Base-by-base conservation (phyloP, 2,329 filamentous ascomycete species). In the Pseudocercospora eumusae region DNA sequence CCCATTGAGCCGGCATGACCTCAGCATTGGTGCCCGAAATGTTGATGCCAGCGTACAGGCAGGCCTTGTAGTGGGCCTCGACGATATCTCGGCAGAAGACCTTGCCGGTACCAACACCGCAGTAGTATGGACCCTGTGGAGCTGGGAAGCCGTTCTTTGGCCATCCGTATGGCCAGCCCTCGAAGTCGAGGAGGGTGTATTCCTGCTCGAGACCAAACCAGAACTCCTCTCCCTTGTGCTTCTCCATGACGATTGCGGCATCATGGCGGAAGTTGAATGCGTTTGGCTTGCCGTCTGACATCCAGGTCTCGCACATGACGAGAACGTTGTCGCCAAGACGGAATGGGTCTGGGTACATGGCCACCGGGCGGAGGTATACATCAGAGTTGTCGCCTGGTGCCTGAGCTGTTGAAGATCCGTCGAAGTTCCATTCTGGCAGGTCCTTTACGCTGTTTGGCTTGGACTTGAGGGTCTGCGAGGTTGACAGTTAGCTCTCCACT, bases 161-260 rank as follows among this genome's bases (percentile, higher is more conserved):
- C 91, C 92, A 96, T 81, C 95, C 95, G 75, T 92, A 97, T 59
- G 95, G 95, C 81, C 92, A 89, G 79, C 92, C 90, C 71, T 88
- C 86, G 70, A 87, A 81, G 75, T 93, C 93, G 71, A 98, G 89
- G 50, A 96, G 88, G 64, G 92, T 98, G 86, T 98, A 98, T 80
- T 98, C 93, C 78, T 98, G 93, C 78, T 96, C 93, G 18, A 99
- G 88, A 80, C 95, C 95, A 80, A 98, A 99, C 95, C 93, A 98
- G 75, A 95, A 93, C 77, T 90, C 84, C 73, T 93, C 88, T 61
- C 87, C 83, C 77, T 88, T 88, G 79, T 97, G 88, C 66, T 88
- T 85, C 79, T 95, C 87, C 91, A 98, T 96, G 73, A 97, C 84
- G 79, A 95, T 89, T 75, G 86, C 86, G 74, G 88, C 90, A 75